Conservation (phyloP, 1,284 basidiomycete species). For the Amylostereum chailletii region DNA sequence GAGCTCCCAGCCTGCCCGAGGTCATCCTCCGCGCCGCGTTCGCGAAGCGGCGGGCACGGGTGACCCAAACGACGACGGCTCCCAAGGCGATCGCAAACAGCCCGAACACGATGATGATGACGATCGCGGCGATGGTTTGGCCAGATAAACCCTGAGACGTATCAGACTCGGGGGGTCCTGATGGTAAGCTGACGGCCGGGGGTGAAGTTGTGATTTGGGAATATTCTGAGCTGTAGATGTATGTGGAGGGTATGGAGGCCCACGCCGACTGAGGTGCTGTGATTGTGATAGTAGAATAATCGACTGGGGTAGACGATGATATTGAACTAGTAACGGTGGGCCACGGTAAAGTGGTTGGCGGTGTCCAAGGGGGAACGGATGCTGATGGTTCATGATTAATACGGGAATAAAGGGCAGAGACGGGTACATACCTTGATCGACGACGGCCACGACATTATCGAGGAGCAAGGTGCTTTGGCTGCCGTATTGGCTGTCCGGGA, state of each 20-base stretch:
- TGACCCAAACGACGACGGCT: slow-evolving; percentile 1
- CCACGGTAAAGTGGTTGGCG: no score
- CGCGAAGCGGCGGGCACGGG: neutral
- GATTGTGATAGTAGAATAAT: no score
- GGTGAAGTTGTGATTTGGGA: no score
- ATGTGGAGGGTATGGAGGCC: no score
- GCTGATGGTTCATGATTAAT: no score
- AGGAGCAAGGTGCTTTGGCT: neutral
- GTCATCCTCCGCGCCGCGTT: neutral
- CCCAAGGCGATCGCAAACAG: slow-evolving; percentile 4
- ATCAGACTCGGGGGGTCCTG: neutral
- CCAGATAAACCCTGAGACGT: neutral
- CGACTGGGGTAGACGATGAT: no score
- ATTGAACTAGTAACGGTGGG: no score
- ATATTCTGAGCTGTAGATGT: no score
- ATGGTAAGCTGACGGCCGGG: neutral
- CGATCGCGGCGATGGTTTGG: slow-evolving; percentile 2
- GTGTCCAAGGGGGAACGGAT: no score
- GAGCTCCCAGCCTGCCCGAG: no score
- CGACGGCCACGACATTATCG: neutral
- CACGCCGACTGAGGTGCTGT: no score
- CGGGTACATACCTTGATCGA: neutral
- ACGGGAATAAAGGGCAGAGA: no score
- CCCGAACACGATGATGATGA: slow-evolving; percentile 7
- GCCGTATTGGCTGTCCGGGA: neutral